A percentile compares a stretch with the other conserved stretches of the same genome.
phyloP scores from a whole-genome alignment of 2,329 filamentous ascomycete genomes.

The Phyllachora maydis region DNA sequence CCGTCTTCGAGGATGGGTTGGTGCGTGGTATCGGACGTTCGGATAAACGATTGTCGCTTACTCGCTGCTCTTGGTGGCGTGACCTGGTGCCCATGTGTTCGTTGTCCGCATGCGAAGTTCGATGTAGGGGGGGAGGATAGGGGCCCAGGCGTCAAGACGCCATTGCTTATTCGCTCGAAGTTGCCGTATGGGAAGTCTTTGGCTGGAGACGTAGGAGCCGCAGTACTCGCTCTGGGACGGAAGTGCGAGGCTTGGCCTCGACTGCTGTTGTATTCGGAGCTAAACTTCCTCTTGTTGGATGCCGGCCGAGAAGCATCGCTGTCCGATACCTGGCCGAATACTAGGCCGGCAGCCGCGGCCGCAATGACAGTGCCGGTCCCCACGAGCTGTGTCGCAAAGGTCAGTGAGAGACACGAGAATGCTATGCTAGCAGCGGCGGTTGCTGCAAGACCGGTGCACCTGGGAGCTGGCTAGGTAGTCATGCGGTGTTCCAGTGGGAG shows the following conservation, averaged over 20 bases:
- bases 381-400: slow-evolving; percentile 24
- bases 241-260: slow-evolving; percentile 10
- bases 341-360: slow-evolving; percentile 35
- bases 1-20: slow-evolving; percentile 19
- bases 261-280: slow-evolving; percentile 10
- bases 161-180: slow-evolving; percentile 8
- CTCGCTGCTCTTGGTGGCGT: slow-evolving; percentile 16
- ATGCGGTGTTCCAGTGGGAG: neutral
- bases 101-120: slow-evolving; percentile 10
- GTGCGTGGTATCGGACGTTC: slow-evolving; percentile 14
- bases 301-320: slow-evolving; percentile 11
- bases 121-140: slow-evolving; percentile 9
- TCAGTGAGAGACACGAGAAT: slow-evolving; percentile 3
- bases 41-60: slow-evolving; percentile 21
- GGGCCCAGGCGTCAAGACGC: slow-evolving; percentile 6
- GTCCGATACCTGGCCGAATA: slow-evolving; percentile 33
- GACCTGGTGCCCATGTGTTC: slow-evolving; percentile 13
- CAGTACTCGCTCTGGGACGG: slow-evolving; percentile 21
- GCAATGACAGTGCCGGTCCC: slow-evolving; percentile 40
- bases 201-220: slow-evolving; percentile 11
- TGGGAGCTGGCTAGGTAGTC: neutral
- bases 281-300: slow-evolving; percentile 12
- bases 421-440: neutral
- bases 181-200: slow-evolving; percentile 10
- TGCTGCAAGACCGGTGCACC: no score